These are phyloP conservation scores for Phytophthora multivora DNA, from an alignment of 352 stramenopile genomes.

Conservation along the genomic window DNA sequence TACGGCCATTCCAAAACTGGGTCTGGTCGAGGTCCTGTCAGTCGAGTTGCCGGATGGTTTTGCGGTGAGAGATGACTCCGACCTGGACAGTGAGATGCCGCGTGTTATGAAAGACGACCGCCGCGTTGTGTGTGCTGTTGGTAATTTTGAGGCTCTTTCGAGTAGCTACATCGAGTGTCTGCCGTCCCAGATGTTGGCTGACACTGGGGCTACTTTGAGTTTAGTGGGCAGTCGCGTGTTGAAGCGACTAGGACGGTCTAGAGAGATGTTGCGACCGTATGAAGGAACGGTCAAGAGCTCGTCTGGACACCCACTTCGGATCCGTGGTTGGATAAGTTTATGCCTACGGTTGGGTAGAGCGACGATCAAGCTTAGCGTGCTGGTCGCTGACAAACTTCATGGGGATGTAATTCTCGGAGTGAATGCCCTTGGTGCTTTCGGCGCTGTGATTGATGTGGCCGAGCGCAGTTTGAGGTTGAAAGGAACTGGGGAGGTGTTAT, in stretches of 20 bases:
- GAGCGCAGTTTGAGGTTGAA: slow-evolving; percentile 2
- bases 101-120: not conserved
- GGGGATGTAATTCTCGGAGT: slow-evolving; percentile 7
- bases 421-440: slow-evolving; percentile 1
- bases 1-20: too few species aligned
- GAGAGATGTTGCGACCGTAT: not conserved
- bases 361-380: not conserved
- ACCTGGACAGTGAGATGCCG: not conserved
- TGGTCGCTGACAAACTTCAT: slow-evolving; percentile 2
- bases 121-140: not conserved
- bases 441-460: slow-evolving; percentile 8
- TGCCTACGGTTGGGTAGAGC: not conserved
- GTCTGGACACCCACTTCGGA: not conserved
- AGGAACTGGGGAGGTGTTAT: not conserved
- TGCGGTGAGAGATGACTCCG: not conserved
- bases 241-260: not conserved
- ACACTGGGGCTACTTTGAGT: slow-evolving; percentile 7
- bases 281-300: not conserved
- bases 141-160: slow-evolving; percentile 1
- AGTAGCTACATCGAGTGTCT: slow-evolving; percentile 7
- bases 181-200: not conserved
- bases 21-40: too few species aligned
- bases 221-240: not conserved
- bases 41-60: not conserved
- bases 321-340: not conserved